Conservation (phyloP, 1,284 basidiomycete species). For the Puccinia coronata region DNA sequence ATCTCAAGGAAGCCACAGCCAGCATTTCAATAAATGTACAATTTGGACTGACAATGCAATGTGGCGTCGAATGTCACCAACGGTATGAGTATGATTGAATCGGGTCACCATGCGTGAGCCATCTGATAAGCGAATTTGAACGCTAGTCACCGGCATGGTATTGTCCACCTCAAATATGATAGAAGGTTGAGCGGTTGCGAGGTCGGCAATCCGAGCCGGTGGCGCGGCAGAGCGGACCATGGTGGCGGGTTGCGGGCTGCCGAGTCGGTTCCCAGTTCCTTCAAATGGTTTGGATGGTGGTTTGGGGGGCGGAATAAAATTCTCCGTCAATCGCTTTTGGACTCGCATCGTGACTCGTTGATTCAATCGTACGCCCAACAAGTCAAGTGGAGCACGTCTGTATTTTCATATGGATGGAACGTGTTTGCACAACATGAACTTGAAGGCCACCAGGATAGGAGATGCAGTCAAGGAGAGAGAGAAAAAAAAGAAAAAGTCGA, state of each 20-base stretch:
- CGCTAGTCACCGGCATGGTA: constrained; percentile 76
- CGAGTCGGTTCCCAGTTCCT: constrained; percentile 80
- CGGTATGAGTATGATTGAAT: constrained; percentile 89
- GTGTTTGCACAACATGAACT: constrained; percentile 61
- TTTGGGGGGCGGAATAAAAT: constrained; percentile 67
- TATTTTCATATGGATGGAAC: constrained; percentile 74
- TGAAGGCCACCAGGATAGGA: neutral
- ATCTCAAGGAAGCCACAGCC: neutral
- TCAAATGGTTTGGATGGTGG: constrained; percentile 65
- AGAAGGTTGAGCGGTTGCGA: constrained; percentile 50
- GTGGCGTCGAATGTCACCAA: constrained; percentile 79
- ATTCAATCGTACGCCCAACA: constrained; percentile 74
- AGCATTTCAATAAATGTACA: neutral
- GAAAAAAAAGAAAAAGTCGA: neutral
- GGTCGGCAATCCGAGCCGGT: constrained; percentile 41
- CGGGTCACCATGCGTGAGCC: constrained; percentile 85
- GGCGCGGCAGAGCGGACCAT: neutral
- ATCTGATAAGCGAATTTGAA: constrained; percentile 88
- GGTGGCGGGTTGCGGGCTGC: constrained; percentile 58
- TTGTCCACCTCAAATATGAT: constrained; percentile 76
- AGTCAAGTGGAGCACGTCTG: constrained; percentile 74
- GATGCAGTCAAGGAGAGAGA: constrained; percentile 22
- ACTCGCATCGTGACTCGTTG: constrained; percentile 87
- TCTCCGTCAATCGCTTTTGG: constrained; percentile 71
- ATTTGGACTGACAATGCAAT: constrained; percentile 76